phyloP scores from a whole-genome alignment of 192 early-diverging fungal species.

The Coemansia sp. region DNA sequence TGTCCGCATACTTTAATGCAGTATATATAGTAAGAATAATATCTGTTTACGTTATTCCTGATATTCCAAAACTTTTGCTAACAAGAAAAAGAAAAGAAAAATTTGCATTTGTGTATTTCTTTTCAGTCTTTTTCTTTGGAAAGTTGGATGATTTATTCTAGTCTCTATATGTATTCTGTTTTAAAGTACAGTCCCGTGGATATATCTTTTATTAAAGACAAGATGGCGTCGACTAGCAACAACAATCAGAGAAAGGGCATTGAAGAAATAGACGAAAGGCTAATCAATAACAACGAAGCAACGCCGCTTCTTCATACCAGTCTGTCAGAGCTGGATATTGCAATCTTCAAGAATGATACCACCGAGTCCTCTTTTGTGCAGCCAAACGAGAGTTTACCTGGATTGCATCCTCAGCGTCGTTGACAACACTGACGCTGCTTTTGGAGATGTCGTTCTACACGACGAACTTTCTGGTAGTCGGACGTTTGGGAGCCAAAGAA shows the following conservation, averaged over 20 bases:
- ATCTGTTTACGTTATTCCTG: too few species aligned
- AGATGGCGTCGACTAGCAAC: neutral
- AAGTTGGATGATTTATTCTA: too few species aligned
- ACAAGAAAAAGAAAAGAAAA: too few species aligned
- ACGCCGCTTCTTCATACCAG: constrained; percentile 28
- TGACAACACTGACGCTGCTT: constrained; percentile 12
- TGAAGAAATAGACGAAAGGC: neutral
- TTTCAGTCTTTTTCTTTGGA: too few species aligned
- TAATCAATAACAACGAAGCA: constrained; percentile 7
- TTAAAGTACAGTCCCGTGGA: too few species aligned
- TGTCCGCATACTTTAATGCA: too few species aligned
- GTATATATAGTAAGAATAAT: too few species aligned
- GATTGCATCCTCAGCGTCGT: constrained; percentile 32
- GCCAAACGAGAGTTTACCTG: constrained; percentile 24
- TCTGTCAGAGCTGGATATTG: constrained; percentile 17
- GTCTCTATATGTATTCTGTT: too few species aligned
- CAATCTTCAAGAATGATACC: constrained; percentile 27
- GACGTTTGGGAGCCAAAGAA: neutral
- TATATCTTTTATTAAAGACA: too few species aligned
- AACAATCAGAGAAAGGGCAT: neutral
- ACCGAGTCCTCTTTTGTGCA: constrained; percentile 13
- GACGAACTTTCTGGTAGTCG: constrained; percentile 1
- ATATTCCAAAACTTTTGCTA: too few species aligned
- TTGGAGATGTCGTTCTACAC: constrained; percentile 2
- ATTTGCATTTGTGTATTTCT: too few species aligned